Conservation (phyloP, 208 protist species). For the Leishmania tarentolae region DNA sequence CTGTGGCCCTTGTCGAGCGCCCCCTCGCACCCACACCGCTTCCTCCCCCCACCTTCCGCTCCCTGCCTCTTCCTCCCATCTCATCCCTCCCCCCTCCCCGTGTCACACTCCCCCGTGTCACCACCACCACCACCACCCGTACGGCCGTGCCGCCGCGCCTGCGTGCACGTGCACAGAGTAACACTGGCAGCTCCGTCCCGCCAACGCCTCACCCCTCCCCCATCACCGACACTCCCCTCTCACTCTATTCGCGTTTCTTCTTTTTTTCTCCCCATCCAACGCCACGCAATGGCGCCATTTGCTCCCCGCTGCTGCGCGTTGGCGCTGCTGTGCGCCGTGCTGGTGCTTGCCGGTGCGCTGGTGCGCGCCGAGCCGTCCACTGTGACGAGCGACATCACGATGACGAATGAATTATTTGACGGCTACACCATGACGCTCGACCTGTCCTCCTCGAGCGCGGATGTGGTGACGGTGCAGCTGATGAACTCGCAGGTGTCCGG, state of each 20-base stretch:
- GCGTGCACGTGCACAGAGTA: background rate
- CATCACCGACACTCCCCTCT: background rate
- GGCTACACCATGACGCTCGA: conserved; percentile 21
- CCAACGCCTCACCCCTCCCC: background rate
- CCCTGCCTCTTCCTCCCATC: too few species aligned
- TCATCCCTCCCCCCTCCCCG: background rate
- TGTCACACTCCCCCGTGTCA: background rate
- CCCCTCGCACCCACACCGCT: background rate
- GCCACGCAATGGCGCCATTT: background rate
- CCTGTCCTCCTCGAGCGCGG: background rate
- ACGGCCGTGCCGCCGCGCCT: background rate
- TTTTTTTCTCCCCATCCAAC: background rate
- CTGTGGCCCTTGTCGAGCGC: background rate
- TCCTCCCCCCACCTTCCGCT: background rate
- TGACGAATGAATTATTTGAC: conserved; percentile 7
- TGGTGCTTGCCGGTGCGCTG: conserved; percentile 23
- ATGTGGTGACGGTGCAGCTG: conserved; percentile 23
- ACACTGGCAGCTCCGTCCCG: background rate
- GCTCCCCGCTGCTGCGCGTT: conserved; percentile 11
- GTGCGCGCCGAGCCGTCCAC: conserved; percentile 8
- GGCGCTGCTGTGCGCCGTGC: conserved; percentile 24
- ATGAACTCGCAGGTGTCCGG: conserved; percentile 20
- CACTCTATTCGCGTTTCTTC: background rate
- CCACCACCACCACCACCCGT: background rate
- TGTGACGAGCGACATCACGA: conserved; percentile 7